A percentile compares a stretch with the other conserved stretches of the same genome.
phyloP scores from a whole-genome alignment of 805 yeast species.

The Clavispora phyllophila region DNA sequence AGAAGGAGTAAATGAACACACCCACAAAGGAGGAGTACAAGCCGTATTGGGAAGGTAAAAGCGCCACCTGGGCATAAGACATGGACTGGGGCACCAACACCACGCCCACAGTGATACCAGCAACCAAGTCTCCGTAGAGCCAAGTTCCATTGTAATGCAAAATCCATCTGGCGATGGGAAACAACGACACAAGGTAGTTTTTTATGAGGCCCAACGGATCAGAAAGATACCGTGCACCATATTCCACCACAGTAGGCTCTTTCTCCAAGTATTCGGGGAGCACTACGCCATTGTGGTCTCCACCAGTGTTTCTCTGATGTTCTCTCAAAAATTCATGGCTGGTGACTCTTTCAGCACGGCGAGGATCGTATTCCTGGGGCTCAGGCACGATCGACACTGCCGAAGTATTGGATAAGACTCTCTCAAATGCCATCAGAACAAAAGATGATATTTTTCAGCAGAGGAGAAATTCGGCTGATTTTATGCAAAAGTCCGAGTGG shows the following conservation, averaged over 20 bases:
- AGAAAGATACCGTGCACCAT: slow-evolving; percentile 21
- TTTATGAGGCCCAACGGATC: slow-evolving; percentile 38
- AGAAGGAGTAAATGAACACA: slow-evolving; percentile 79
- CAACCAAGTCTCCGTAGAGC: slow-evolving; percentile 78
- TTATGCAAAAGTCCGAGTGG: not conserved
- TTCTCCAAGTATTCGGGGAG: slow-evolving; percentile 36
- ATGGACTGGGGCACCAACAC: slow-evolving; percentile 93
- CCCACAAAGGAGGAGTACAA: slow-evolving; percentile 90
- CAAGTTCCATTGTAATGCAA: slow-evolving; percentile 75
- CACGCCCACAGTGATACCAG: slow-evolving; percentile 90
- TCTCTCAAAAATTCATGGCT: slow-evolving; percentile 17
- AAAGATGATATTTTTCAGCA: not conserved
- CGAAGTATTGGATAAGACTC: not conserved
- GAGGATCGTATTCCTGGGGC: slow-evolving; percentile 13
- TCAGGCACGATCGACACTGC: slow-evolving; percentile 10
- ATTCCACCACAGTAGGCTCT: slow-evolving; percentile 30
- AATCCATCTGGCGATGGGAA: slow-evolving; percentile 83
- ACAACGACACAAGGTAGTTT: slow-evolving; percentile 55
- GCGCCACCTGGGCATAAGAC: slow-evolving; percentile 90
- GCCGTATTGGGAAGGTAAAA: slow-evolving; percentile 77
- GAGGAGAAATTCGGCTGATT: not conserved
- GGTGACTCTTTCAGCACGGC: slow-evolving; percentile 7
- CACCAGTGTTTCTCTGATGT: slow-evolving; percentile 9
- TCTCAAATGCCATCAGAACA: not conserved
- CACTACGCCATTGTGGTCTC: slow-evolving; percentile 9